Base-by-base conservation (phyloP, 305 asterid species). In the Striga hermonthica region DNA sequence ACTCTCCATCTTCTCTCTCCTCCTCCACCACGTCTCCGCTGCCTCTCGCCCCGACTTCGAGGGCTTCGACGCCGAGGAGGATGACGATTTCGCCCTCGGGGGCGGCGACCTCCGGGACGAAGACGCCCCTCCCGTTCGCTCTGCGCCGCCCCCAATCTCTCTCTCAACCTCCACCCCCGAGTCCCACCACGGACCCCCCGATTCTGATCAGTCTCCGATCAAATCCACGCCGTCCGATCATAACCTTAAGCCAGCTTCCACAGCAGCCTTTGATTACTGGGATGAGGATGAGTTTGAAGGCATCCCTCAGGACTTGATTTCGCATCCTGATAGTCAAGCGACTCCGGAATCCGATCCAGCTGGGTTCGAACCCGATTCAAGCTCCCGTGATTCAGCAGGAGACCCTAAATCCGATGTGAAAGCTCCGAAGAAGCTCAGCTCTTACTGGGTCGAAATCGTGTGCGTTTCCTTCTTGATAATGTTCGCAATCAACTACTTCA, bases 231-330 rank as follows among this genome's bases (percentile, higher is more conserved):
- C 78, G 10, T 74, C 87, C 57, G 92, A 89, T 73, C 79, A 72
- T 65, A 80, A 77, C 75, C 81, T 94, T 14, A 71, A 69, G 74
- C 74, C 83, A 28, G 74, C 87, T 8, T 76, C 87, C 10, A 74
- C 89, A 0, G 75, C 96, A 9, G 76, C 95, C 41, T 87, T 88
- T 57, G 88, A 86, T 0, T 78, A 76, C 75, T 93, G 99, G 99
- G 97, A 93, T 59, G 99, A 93, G 45, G 97, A 93, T 72, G 99
- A 93, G 64, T 93, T 93, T 56, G 99, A 93, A 72, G 99, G 99
- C 4, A 74, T 93, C 60, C 93, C 97, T 7, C 77, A 80, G 41
- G 63, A 59, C 53, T 37, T 66, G 50, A 66, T 9, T 53, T 35
- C 69, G 4, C 11, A 80, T 7, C 15, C 75, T 2, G 78, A 56